These are phyloP conservation scores for Penicillium herquei DNA, from an alignment of 495 filamentous ascomycete species.

Conservation along the genomic window DNA sequence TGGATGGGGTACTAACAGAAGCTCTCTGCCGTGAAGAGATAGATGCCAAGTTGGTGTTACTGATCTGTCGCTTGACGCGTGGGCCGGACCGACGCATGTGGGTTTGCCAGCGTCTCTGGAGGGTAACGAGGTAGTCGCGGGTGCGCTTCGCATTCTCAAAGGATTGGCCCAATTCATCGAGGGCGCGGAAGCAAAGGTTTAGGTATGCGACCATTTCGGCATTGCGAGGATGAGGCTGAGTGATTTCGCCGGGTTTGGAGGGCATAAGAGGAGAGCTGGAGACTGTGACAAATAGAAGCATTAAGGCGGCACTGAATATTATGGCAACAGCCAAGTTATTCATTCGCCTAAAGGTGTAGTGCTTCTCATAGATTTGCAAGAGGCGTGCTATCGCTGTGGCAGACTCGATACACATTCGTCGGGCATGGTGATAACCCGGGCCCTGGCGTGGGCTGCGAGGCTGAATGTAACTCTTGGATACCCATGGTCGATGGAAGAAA, in stretches of 20 bases:
- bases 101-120: slow-evolving; percentile 48
- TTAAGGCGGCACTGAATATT: slow-evolving; percentile 50
- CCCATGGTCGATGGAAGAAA: slow-evolving; percentile 50
- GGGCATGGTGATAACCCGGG: slow-evolving; percentile 46
- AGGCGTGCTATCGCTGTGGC: slow-evolving; percentile 44
- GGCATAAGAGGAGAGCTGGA: slow-evolving; percentile 33
- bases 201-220: slow-evolving; percentile 46
- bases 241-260: slow-evolving; percentile 21
- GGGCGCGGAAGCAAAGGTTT: slow-evolving; percentile 48
- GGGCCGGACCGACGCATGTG: slow-evolving; percentile 43
- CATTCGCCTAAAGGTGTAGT: slow-evolving; percentile 50
- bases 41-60: slow-evolving; percentile 18
- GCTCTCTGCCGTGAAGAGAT: slow-evolving; percentile 4
- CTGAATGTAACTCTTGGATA: slow-evolving; percentile 50
- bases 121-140: slow-evolving; percentile 42
- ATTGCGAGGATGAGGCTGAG: slow-evolving; percentile 23
- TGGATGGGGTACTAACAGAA: neutral
- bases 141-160: slow-evolving; percentile 49
- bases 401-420: slow-evolving; percentile 49
- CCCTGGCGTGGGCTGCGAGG: slow-evolving; percentile 43
- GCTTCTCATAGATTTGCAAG: slow-evolving; percentile 47
- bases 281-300: slow-evolving; percentile 47
- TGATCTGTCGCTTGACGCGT: slow-evolving; percentile 35
- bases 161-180: slow-evolving; percentile 46
- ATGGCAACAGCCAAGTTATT: slow-evolving; percentile 52